A percentile compares a stretch with the other conserved stretches of the same genome.
Evolutionary conservation across 495 filamentous ascomycete species (phyloP).

Genomic region (Cercophora samala): DNA sequence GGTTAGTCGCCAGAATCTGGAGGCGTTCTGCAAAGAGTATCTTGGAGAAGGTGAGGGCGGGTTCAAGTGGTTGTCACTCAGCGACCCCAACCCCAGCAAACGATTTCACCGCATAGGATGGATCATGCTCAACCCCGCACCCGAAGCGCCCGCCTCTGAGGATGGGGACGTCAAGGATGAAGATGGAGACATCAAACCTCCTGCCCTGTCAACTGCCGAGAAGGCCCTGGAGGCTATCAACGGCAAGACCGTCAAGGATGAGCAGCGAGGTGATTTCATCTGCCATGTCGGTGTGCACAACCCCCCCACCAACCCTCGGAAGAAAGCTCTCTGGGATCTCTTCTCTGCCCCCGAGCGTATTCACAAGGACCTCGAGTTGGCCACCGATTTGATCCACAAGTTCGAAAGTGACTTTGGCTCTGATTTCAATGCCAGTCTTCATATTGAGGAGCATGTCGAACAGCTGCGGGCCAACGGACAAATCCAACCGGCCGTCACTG

Average conservation of each 20-base stretch:
- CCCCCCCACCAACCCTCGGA: constrained; percentile 77
- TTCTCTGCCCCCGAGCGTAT: constrained; percentile 89
- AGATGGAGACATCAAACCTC: constrained; percentile 41
- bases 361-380: constrained; percentile 77
- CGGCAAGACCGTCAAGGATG: constrained; percentile 92
- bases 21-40: constrained; percentile 88
- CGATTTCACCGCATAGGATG: constrained; percentile 97
- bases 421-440: constrained; percentile 65
- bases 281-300: constrained; percentile 96
- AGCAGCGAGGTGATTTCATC: constrained; percentile 88
- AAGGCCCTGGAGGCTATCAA: constrained; percentile 90
- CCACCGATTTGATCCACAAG: constrained; percentile 67
- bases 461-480: constrained; percentile 67
- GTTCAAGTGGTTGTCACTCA: constrained; percentile 87
- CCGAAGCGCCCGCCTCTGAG: constrained; percentile 58
- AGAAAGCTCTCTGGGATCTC: constrained; percentile 96
- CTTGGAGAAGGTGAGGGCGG: constrained; percentile 81
- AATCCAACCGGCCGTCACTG: constrained; percentile 62
- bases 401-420: constrained; percentile 77
- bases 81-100: constrained; percentile 94
- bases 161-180: constrained; percentile 62
- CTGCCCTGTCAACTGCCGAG: constrained; percentile 58
- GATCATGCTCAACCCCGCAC: constrained; percentile 85
- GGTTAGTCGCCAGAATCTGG: constrained; percentile 89
- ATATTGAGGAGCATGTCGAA: constrained; percentile 84